Conservation (phyloP, 768 basidiomycete genomes). For the Sporobolomyces roseus region DNA sequence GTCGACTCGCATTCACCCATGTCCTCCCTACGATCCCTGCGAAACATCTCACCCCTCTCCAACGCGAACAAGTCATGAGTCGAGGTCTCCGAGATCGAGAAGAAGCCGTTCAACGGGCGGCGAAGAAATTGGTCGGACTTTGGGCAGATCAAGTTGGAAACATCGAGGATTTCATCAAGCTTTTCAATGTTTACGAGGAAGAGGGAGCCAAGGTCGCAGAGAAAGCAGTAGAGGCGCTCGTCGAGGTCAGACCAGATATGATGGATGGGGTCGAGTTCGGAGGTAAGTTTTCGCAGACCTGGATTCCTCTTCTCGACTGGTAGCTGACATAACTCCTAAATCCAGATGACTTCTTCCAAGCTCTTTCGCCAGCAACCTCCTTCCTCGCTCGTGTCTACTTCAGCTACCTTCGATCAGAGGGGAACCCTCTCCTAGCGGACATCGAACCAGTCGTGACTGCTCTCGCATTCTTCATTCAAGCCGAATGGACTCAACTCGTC, state of each 20-base stretch:
- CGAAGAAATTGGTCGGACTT: conserved; percentile 63
- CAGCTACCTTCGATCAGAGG: conserved; percentile 60
- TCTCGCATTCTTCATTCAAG: conserved; percentile 70
- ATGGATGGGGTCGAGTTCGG: conserved; percentile 66
- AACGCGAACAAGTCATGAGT: conserved; percentile 71
- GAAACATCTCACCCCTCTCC: conserved; percentile 61
- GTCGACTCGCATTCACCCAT: conserved; percentile 68
- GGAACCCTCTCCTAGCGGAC: conserved; percentile 62
- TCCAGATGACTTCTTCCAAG: conserved; percentile 67
- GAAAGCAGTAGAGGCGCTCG: conserved; percentile 69
- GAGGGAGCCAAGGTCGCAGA: conserved; percentile 57
- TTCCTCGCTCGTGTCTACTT: conserved; percentile 80
- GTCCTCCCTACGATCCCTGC: conserved; percentile 61
- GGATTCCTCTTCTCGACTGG: no score
- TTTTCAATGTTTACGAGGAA: conserved; percentile 48
- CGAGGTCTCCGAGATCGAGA: conserved; percentile 87
- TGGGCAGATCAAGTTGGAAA: conserved; percentile 58
- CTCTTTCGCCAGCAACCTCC: conserved; percentile 67
- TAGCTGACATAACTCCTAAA: no score
- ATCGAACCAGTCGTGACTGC: conserved; percentile 77
- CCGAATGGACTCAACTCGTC: conserved; percentile 65
- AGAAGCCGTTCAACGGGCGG: conserved; percentile 64
- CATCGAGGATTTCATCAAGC: conserved; percentile 51
- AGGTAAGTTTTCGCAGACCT: conserved; percentile 53
- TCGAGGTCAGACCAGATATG: conserved; percentile 62